Base-by-base conservation (phyloP, 768 basidiomycete species). In the Tricholoma hemisulphureum region DNA sequence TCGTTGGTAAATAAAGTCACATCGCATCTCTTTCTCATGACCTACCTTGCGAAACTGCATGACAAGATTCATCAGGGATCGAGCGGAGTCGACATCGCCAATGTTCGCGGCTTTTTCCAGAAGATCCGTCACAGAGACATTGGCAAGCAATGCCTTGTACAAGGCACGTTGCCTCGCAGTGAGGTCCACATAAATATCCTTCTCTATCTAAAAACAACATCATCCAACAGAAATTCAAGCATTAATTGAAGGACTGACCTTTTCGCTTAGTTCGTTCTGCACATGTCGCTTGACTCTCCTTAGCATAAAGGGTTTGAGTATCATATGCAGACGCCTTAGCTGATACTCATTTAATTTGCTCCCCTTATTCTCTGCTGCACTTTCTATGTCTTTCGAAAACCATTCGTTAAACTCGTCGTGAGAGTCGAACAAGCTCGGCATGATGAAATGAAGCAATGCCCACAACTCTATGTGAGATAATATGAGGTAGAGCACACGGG, bases 351-450 rank as follows among this genome's bases (percentile, higher is more conserved):
- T 97, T 63, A 98, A 79, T 69, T 88, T 91, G 71, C 89, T 87
- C 5, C 91, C 92, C 65, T 93, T 91, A 69, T 94, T 95, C 71
- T 94, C 95, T 5, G 83, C 83, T 16, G 93, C 93, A 68, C 91
- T 95, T 77, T 99, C 97, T 54, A 98, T 98, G 67, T 98, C 97
- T 73, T 98, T 97, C 10, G 96, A 97, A 72, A 99, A 99, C 97
- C 97, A 99, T 71, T 98, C 96, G 69, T 91, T 94, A 79, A 99
- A 99, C 74, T 99, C 97, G 67, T 98, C 95, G 67, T 98, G 95
- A 13, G 95, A 98, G 71, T 98, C 97, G 72, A 99, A 99, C 54
- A 99, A 78, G 69, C 92, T 95, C 2, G 97, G 97, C 97, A 99
- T 99, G 77, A 99, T 98, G 78, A 99, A 99, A 71, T 99, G 97